A percentile compares a stretch with the other conserved stretches of the same genome.
Evolutionary conservation across 768 basidiomycete genomes (phyloP).

Genomic region (Suillus weaverae): DNA sequence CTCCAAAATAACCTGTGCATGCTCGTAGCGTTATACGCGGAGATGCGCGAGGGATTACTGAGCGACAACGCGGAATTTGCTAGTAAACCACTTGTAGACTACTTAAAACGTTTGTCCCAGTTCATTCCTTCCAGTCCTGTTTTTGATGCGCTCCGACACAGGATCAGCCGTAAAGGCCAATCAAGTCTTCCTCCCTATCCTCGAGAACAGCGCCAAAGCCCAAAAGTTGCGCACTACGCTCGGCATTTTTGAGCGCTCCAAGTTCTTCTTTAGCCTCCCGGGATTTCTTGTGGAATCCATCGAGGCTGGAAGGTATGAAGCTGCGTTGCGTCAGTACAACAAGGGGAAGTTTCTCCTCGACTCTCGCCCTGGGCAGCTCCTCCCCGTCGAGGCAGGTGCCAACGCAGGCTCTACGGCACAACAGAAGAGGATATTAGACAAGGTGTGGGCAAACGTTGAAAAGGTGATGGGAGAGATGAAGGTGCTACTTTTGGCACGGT

Average conservation of each 20-base stretch:
- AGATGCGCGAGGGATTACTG: slow-evolving; percentile 91
- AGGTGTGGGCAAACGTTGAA: slow-evolving; percentile 94
- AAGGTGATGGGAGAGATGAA: slow-evolving; percentile 93
- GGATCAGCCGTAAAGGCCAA: slow-evolving; percentile 92
- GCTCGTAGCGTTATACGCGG: slow-evolving; percentile 72
- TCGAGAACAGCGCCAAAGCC: slow-evolving; percentile 94
- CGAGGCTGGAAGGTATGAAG: slow-evolving; percentile 90
- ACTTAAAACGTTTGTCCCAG: slow-evolving; percentile 70
- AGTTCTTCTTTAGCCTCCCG: slow-evolving; percentile 99
- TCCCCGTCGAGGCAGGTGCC: slow-evolving; percentile 65
- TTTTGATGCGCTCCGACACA: slow-evolving; percentile 32
- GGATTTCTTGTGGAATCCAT: slow-evolving; percentile 86
- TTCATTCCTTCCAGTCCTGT: neutral
- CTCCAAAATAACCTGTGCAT: neutral
- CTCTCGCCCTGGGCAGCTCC: slow-evolving; percentile 82
- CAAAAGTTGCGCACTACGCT: slow-evolving; percentile 90
- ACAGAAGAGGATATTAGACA: slow-evolving; percentile 91
- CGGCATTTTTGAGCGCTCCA: slow-evolving; percentile 93
- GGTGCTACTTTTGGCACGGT: slow-evolving; percentile 67
- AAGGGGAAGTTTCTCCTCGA: slow-evolving; percentile 92
- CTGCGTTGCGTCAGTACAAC: slow-evolving; percentile 93
- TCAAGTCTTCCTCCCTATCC: slow-evolving; percentile 92
- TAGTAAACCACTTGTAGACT: slow-evolving; percentile 76
- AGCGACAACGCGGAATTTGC: slow-evolving; percentile 77
- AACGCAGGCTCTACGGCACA: slow-evolving; percentile 66